Conservation (phyloP, 192 early-diverging fungal genomes). For the Phlyctochytrium planicorne region DNA sequence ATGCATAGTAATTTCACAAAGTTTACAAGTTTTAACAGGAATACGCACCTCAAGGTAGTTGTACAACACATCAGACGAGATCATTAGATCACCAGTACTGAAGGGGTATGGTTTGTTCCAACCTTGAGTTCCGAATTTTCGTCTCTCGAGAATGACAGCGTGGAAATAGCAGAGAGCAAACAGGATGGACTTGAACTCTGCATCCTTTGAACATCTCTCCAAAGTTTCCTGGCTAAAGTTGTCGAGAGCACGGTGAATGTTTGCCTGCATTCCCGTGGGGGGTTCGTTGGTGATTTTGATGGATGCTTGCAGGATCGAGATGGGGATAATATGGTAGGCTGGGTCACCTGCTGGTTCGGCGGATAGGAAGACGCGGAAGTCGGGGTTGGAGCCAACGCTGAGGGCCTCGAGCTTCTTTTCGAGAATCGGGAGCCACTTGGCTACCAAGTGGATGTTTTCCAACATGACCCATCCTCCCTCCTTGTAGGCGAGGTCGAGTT, state of each 20-base stretch:
- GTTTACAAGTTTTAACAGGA: too few relatives aligned
- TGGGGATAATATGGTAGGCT: conserved; percentile 61
- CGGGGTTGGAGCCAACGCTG: conserved; percentile 47
- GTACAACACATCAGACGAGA: conserved; percentile 60
- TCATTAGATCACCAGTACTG: conserved; percentile 64
- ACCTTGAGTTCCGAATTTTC: conserved; percentile 68
- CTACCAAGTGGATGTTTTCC: conserved; percentile 69
- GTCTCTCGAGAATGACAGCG: conserved; percentile 59
- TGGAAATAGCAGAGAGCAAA: conserved; percentile 70
- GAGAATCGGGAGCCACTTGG: conserved; percentile 63
- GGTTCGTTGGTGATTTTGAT: conserved; percentile 72
- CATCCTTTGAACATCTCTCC: conserved; percentile 65
- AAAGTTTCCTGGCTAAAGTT: conserved; percentile 64
- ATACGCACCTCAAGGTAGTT: conserved; percentile 52
- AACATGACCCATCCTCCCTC: conserved; percentile 70
- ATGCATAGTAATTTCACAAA: too few relatives aligned
- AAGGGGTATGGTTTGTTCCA: conserved; percentile 67
- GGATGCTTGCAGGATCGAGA: conserved; percentile 63
- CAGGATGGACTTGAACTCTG: conserved; percentile 58
- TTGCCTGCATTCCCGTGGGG: conserved; percentile 69
- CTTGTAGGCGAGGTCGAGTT: conserved; percentile 59
- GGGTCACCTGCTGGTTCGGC: conserved; percentile 67
- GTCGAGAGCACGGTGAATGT: conserved; percentile 66
- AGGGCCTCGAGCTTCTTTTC: conserved; percentile 66
- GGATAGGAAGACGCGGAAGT: conserved; percentile 61